Evolutionary conservation across 2,329 filamentous ascomycete genomes (phyloP), one percentile per base, ranked within the genome.

Genomic region (Aspergillus vadensis): DNA sequence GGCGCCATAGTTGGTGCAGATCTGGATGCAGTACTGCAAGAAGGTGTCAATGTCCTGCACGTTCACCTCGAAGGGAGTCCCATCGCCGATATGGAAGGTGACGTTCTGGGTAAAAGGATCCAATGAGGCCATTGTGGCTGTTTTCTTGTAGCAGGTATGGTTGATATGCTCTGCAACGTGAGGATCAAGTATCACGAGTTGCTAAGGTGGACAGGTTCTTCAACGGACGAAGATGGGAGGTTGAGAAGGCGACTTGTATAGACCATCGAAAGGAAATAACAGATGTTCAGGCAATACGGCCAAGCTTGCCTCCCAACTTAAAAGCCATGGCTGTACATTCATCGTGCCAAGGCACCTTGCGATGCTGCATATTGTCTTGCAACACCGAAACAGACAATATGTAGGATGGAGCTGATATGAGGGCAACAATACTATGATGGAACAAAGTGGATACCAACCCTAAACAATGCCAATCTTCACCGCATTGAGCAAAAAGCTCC

Each of bases 1-100:
- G 17, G 83, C 77, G 55, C 85, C 88, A 72, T 88, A 91, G 76
- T 87, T 88, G 79, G 91, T 86, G 71, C 76, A 80, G 38, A 81
- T 70, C 8, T 76, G 76, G 59, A 80, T 73, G 61, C 79, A 79
- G 70, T 83, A 83, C 60, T 77, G 72, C 57, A 81, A 73, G 53
- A 79, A 80, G 4, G 63, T 57, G 65, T 86, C 74, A 41, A 88
- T 61, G 3, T 74, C 70, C 8, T 63, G 50, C 60, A 87, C 72
- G 47, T 72, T 66, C 41, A 82, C 68, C 0, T 71, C 65, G 62
- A 84, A 70, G 1, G 74, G 65, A 1, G 72, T 74, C 23, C 81
- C 81, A 70, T 86, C 77, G 3, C 75, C 68, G 25, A 71, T 63
- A 39, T 75, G 70, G 55, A 88, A 70, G 41, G 74, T 81, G 69